These are phyloP conservation scores for Symbiodinium natans DNA, from an alignment of 73 alveolate genomes.

Conservation along the genomic window DNA sequence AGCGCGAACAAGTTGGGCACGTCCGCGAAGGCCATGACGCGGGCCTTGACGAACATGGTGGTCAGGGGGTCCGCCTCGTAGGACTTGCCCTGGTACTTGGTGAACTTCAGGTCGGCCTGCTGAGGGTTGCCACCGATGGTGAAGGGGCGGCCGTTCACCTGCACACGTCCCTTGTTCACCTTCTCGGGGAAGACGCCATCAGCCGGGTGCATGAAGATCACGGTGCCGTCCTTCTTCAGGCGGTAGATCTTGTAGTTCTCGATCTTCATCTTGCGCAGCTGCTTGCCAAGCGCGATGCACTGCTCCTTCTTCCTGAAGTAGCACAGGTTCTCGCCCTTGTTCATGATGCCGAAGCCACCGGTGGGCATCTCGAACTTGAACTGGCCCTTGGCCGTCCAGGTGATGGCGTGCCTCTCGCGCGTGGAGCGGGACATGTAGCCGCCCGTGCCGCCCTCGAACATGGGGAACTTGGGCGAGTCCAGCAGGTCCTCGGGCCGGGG, in stretches of 20 bases:
- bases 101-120: conserved; percentile 90
- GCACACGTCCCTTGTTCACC: conserved; percentile 93
- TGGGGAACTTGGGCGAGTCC: conserved; percentile 92
- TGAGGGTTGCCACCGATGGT: conserved; percentile 81
- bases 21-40: conserved; percentile 81
- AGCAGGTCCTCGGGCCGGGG: conserved; percentile 92
- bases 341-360: conserved; percentile 86
- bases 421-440: conserved; percentile 92
- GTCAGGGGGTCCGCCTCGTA: conserved; percentile 89
- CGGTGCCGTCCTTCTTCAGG: conserved; percentile 88
- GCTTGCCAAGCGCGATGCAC: conserved; percentile 92
- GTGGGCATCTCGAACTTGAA: conserved; percentile 88
- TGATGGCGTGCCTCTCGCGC: conserved; percentile 92
- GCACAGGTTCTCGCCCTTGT: conserved; percentile 94
- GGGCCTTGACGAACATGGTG: conserved; percentile 89
- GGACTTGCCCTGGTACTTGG: conserved; percentile 80
- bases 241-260: conserved; percentile 92
- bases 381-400: conserved; percentile 90
- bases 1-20: conserved; percentile 84
- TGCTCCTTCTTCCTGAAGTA: conserved; percentile 94
- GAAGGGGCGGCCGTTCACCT: conserved; percentile 94
- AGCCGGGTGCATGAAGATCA: conserved; percentile 91
- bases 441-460: conserved; percentile 79
- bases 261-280: conserved; percentile 91
- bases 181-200: conserved; percentile 93